phyloP scores from a whole-genome alignment of 2,329 filamentous ascomycete genomes.

The Aspergillus vadensis region DNA sequence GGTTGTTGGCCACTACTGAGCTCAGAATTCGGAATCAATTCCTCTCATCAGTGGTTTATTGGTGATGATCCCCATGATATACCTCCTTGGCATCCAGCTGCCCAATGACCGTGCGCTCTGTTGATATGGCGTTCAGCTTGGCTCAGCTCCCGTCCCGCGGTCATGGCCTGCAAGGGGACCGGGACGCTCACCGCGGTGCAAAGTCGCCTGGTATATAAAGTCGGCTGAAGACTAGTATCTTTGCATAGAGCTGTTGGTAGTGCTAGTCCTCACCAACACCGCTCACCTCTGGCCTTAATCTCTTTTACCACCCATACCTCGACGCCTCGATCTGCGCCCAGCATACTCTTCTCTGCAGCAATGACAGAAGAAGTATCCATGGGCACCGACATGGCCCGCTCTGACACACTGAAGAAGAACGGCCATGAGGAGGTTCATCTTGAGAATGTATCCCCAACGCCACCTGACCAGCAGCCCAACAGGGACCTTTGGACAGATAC shows the following conservation, averaged over 20 bases:
- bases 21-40: conserved; percentile 13
- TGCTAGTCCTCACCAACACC: not conserved
- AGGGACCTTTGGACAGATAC: not conserved
- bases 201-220: not conserved
- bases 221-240: not conserved
- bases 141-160: not conserved
- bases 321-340: not conserved
- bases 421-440: conserved; percentile 16
- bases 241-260: not conserved
- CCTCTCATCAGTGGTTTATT: conserved; percentile 4
- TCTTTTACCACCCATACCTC: too few relatives aligned
- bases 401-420: not conserved
- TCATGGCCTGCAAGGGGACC: not conserved
- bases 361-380: not conserved
- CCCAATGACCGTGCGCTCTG: not conserved
- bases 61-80: not conserved
- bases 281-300: not conserved
- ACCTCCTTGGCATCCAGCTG: not conserved
- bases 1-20: not conserved
- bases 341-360: not conserved
- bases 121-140: not conserved
- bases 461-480: not conserved
- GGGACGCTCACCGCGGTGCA: not conserved
- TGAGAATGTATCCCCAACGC: conserved; percentile 12
- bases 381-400: not conserved